phyloP scores from a whole-genome alignment of 768 basidiomycete species.

The Xerocomellus amylosporus region DNA sequence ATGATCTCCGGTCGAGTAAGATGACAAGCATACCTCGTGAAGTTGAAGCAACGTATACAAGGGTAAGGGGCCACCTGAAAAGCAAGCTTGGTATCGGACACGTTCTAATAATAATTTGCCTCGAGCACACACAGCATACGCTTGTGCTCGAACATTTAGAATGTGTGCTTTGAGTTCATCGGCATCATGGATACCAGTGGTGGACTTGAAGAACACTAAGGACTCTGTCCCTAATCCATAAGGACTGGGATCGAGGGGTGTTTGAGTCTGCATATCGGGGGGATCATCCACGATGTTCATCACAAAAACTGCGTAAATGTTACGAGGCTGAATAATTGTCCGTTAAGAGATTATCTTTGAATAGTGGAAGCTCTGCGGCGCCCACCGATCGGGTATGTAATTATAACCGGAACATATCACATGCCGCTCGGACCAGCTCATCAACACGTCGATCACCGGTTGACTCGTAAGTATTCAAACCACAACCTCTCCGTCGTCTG shows the following conservation, averaged over 20 bases:
- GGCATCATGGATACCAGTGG: constrained; percentile 31
- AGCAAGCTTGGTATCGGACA: background rate
- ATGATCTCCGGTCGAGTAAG: background rate
- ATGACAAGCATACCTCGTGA: constrained; percentile 12
- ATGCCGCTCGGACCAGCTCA: no score
- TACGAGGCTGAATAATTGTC: no score
- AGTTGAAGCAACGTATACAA: constrained; percentile 21
- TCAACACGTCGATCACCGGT: no score
- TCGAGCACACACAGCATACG: constrained; percentile 28
- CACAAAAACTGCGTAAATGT: no score
- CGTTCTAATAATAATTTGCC: background rate
- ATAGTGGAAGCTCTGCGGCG: no score
- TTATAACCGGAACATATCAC: no score
- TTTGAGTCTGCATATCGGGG: background rate
- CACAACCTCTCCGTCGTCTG: background rate
- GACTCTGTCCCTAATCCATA: constrained; percentile 14
- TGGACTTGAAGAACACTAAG: constrained; percentile 27
- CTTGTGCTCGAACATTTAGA: constrained; percentile 32
- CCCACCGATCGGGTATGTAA: no score
- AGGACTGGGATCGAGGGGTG: constrained; percentile 12
- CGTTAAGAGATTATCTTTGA: no score
- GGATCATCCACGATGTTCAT: background rate
- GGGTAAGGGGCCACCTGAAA: constrained; percentile 23
- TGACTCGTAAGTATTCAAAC: background rate
- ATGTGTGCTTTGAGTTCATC: constrained; percentile 33